Conservation (phyloP, 1,284 basidiomycete genomes). For the Pascua guehoae region DNA sequence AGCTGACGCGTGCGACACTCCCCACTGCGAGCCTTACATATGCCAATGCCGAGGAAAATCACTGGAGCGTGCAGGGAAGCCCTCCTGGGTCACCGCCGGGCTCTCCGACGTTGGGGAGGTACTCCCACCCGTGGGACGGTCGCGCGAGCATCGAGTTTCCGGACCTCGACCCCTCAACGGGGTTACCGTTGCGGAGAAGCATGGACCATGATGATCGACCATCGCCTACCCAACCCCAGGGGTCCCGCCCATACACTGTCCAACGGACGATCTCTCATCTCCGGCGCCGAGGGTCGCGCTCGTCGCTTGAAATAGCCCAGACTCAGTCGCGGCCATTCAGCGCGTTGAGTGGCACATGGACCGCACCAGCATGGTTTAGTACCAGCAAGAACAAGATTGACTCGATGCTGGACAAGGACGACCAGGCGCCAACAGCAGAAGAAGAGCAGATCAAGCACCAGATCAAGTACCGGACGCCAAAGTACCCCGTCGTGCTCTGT, state of each 20-base stretch:
- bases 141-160: conserved; percentile 27
- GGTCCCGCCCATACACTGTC: neutral
- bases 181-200: conserved; percentile 23
- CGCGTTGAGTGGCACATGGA: neutral
- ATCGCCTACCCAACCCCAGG: neutral
- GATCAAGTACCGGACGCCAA: conserved; percentile 71
- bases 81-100: neutral
- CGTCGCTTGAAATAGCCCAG: neutral
- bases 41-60: conserved; percentile 14
- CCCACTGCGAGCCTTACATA: conserved; percentile 35
- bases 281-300: neutral
- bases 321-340: conserved; percentile 6
- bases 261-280: too few relatives aligned
- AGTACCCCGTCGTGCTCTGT: conserved; percentile 84
- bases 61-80: conserved; percentile 1
- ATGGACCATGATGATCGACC: neutral
- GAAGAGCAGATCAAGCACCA: conserved; percentile 59
- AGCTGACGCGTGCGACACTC: conserved; percentile 34
- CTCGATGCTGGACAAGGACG: conserved; percentile 60
- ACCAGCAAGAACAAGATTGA: conserved; percentile 55
- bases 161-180: conserved; percentile 42
- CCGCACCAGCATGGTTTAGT: conserved; percentile 6
- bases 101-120: neutral
- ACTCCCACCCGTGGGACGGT: conserved; percentile 2
- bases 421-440: conserved; percentile 56